Percentiles rank a stretch among this genome's conserved stretches.
Conservation (phyloP, 176 grass and related monocot species). For the Stipa capillata region DNA sequence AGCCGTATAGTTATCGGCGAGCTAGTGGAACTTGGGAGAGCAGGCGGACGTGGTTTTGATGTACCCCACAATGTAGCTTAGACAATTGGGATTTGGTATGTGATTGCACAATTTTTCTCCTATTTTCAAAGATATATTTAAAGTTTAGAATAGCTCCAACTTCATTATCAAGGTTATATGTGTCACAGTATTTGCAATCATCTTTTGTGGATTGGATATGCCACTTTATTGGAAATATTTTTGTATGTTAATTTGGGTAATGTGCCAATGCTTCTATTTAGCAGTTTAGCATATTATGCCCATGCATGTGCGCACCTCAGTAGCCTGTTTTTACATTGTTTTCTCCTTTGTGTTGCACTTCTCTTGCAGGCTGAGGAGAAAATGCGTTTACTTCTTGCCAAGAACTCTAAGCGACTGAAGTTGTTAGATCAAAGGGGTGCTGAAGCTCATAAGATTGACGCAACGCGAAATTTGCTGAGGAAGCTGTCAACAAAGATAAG, state of each 20-base stretch:
- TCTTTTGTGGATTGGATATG: not conserved
- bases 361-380: conserved; percentile 72
- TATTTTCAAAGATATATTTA: not conserved
- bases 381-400: conserved; percentile 66
- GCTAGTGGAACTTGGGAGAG: not conserved
- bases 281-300: not conserved
- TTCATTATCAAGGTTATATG: not conserved
- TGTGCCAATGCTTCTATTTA: not conserved
- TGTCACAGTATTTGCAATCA: not conserved
- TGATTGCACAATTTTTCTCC: too few relatives aligned
- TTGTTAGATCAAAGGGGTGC: conserved; percentile 58
- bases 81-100: not conserved
- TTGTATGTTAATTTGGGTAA: not conserved
- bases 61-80: not conserved
- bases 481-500: conserved; percentile 81
- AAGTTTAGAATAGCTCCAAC: not conserved
- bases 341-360: not conserved
- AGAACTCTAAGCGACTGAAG: conserved; percentile 58
- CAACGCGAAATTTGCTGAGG: conserved; percentile 48
- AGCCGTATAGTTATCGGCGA: not conserved
- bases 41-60: not conserved
- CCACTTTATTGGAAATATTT: not conserved
- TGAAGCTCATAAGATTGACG: conserved; percentile 62
- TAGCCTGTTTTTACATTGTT: not conserved
- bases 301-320: not conserved